These are phyloP conservation scores for Kodamaea arcana DNA, from an alignment of 1,139 yeast species.

Conservation along the genomic window DNA sequence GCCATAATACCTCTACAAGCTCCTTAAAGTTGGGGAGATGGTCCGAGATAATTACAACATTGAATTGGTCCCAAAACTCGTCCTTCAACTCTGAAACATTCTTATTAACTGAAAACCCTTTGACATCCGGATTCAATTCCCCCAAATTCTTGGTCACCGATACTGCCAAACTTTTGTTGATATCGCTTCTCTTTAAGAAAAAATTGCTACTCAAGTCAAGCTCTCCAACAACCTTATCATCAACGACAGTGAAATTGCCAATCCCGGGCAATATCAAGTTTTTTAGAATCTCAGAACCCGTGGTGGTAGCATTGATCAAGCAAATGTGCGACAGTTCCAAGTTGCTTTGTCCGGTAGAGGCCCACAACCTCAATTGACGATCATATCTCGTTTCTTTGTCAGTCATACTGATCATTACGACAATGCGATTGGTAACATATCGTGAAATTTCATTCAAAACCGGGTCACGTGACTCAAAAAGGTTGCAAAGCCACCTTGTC, in stretches of 20 bases:
- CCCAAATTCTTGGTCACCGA: constrained; percentile 38
- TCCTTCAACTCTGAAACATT: constrained; percentile 10
- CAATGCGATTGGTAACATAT: too few relatives aligned
- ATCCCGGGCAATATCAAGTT: constrained; percentile 80
- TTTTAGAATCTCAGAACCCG: constrained; percentile 69
- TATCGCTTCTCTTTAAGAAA: constrained; percentile 48
- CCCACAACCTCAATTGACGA: constrained; percentile 89
- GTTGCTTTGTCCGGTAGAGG: constrained; percentile 63
- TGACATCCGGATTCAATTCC: constrained; percentile 61
- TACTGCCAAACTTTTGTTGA: constrained; percentile 40
- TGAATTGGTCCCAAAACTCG: constrained; percentile 48
- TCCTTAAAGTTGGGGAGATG: constrained; percentile 12
- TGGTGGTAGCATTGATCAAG: constrained; percentile 55
- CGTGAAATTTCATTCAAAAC: too few relatives aligned
- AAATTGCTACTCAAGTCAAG: constrained; percentile 57
- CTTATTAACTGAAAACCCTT: constrained; percentile 30
- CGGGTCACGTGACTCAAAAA: too few relatives aligned
- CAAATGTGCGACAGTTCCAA: constrained; percentile 60
- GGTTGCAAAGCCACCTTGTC: too few relatives aligned
- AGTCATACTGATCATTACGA: constrained; percentile 8
- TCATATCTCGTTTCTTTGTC: constrained; percentile 60
- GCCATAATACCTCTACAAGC: constrained; percentile 40
- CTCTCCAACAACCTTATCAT: constrained; percentile 34
- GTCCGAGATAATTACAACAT: constrained; percentile 50
- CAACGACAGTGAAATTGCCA: constrained; percentile 63